Percentiles rank a stretch among this genome's conserved stretches.
Evolutionary conservation across 805 yeast genomes (phyloP).

Genomic region (Kuraishia cidri): DNA sequence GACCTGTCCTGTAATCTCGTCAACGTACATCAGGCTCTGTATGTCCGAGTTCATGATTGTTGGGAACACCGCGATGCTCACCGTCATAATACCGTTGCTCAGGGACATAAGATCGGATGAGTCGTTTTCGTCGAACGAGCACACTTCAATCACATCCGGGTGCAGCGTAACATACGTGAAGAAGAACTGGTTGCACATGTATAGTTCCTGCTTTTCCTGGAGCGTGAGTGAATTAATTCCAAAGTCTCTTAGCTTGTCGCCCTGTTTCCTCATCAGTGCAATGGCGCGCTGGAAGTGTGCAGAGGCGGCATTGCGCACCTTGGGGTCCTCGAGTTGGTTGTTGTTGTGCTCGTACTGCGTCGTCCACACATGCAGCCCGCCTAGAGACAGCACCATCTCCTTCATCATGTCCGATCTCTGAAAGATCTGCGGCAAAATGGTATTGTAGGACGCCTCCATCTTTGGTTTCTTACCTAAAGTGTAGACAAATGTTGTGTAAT

Average conservation of each 20-base stretch:
- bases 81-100: not conserved
- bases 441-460: not conserved
- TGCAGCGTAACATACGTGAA: not conserved
- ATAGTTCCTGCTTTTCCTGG: not conserved
- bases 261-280: not conserved
- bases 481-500: not conserved
- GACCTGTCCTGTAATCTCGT: not conserved
- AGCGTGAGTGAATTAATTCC: not conserved
- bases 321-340: not conserved
- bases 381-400: not conserved
- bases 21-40: not conserved
- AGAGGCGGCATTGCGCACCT: not conserved
- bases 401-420: not conserved
- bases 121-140: not conserved
- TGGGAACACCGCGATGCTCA: not conserved
- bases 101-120: not conserved
- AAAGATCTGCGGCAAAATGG: not conserved
- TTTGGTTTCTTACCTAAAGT: not conserved
- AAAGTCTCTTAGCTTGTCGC: not conserved
- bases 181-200: not conserved
- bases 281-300: not conserved
- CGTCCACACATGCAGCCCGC: not conserved
- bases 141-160: not conserved
- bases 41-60: not conserved
- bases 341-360: not conserved